A percentile compares a stretch with the other conserved stretches of the same genome.
phyloP scores from a whole-genome alignment of 345 rosid species.

The Arabidopsis suecica region DNA sequence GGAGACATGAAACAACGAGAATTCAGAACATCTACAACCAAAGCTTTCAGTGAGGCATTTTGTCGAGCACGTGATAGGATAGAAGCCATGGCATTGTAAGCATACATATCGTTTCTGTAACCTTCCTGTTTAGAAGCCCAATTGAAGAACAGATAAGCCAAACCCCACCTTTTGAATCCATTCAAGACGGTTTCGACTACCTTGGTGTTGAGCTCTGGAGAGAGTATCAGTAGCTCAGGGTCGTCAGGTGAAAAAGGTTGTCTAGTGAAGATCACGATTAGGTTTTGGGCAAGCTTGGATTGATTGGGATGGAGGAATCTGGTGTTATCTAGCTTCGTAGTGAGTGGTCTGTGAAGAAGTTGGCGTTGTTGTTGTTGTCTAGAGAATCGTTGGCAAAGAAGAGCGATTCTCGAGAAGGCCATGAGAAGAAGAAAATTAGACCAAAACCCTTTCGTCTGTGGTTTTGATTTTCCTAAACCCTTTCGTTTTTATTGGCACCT shows the following conservation, averaged over 20 bases:
- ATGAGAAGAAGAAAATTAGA: slow-evolving; percentile 25
- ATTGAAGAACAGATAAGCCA: slow-evolving; percentile 61
- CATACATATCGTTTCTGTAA: slow-evolving; percentile 64
- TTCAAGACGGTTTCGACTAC: slow-evolving; percentile 70
- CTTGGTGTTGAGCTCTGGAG: slow-evolving; percentile 60
- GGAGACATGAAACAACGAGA: slow-evolving; percentile 71
- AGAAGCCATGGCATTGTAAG: slow-evolving; percentile 86
- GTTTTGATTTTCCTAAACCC: not conserved
- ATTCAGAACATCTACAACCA: slow-evolving; percentile 53
- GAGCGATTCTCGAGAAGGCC: slow-evolving; percentile 44
- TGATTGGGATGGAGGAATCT: slow-evolving; percentile 43
- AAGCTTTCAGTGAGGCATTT: slow-evolving; percentile 63
- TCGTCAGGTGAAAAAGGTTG: slow-evolving; percentile 52
- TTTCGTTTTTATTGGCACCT: slow-evolving; percentile 22
- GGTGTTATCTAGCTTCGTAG: slow-evolving; percentile 31
- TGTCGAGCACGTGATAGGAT: slow-evolving; percentile 96
- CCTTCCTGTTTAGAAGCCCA: slow-evolving; percentile 75
- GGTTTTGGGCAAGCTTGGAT: slow-evolving; percentile 44
- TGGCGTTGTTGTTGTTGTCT: slow-evolving; percentile 39
- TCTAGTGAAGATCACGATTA: slow-evolving; percentile 62
- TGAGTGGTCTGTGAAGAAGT: slow-evolving; percentile 40
- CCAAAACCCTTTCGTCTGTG: slow-evolving; percentile 25
- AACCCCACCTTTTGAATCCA: slow-evolving; percentile 61
- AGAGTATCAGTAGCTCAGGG: slow-evolving; percentile 58
- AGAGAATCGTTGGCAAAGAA: slow-evolving; percentile 39